Evolutionary conservation across 1,284 basidiomycete genomes (phyloP).

Genomic region (Cryptococcus jaspeensis): DNA sequence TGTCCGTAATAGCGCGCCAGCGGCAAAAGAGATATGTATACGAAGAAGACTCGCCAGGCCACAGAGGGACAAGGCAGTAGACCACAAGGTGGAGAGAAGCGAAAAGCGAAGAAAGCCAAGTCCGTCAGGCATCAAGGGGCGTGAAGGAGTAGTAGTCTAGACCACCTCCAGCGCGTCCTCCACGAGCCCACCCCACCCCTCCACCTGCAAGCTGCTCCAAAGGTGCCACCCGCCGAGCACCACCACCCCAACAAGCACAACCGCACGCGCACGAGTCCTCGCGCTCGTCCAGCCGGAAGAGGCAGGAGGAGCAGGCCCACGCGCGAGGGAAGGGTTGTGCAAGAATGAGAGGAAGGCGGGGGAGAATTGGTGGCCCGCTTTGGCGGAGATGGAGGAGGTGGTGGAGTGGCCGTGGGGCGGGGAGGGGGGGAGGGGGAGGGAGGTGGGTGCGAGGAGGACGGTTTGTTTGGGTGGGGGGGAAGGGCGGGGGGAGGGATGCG

Average conservation of each 20-base stretch:
- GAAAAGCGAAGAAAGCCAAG: not conserved
- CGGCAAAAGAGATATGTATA: no score
- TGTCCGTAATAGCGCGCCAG: no score
- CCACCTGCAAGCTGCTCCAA: constrained; percentile 10
- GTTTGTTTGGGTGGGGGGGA: constrained; percentile 26
- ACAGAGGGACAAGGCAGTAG: no score
- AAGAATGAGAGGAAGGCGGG: constrained; percentile 11
- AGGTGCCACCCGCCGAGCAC: constrained; percentile 18
- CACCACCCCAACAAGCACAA: constrained; percentile 9
- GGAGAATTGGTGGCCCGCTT: constrained; percentile 8
- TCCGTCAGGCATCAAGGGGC: no score
- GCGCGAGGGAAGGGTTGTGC: not conserved
- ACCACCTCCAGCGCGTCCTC: constrained; percentile 11
- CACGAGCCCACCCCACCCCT: constrained; percentile 3
- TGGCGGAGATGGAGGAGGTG: not conserved
- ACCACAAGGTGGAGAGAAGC: not conserved
- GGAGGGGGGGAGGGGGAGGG: constrained; percentile 11
- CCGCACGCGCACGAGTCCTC: constrained; percentile 8
- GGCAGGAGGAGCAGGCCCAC: not conserved
- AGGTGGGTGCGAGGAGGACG: constrained; percentile 26
- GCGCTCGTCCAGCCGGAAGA: not conserved
- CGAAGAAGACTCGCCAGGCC: no score
- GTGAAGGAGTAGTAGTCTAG: not conserved
- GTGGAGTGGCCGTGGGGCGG: not conserved
- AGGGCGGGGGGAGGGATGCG: constrained; percentile 13